phyloP scores from a whole-genome alignment of 768 basidiomycete genomes.

The Punctularia strigosozonata region DNA sequence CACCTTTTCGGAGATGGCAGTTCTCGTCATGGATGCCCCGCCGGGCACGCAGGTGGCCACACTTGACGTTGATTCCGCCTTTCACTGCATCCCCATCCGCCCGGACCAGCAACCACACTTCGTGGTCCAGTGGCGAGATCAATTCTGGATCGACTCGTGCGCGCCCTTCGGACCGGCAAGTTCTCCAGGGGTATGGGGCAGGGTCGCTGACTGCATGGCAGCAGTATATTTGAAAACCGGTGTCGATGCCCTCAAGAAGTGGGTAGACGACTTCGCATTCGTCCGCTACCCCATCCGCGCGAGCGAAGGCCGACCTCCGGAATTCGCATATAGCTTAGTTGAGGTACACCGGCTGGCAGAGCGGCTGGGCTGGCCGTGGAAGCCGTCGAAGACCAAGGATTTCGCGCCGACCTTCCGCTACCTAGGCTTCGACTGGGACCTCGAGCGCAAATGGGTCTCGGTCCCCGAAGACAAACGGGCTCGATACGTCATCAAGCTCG shows the following conservation, averaged over 20 bases:
- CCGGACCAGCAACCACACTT: conserved; percentile 22
- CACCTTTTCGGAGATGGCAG: conserved; percentile 17
- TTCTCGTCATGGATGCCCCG: conserved; percentile 19
- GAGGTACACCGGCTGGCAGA: conserved; percentile 11
- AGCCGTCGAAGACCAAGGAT: conserved; percentile 11
- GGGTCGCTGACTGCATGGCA: conserved; percentile 21
- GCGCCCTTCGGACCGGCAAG: conserved; percentile 21
- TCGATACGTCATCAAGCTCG: conserved; percentile 17
- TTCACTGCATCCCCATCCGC: conserved; percentile 21
- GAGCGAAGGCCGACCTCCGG: no score
- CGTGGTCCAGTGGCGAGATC: conserved; percentile 20
- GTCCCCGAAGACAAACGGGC: conserved; percentile 17
- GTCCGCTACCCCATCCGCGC: conserved; percentile 14
- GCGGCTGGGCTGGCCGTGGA: conserved; percentile 21
- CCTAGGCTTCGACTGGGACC: conserved; percentile 26
- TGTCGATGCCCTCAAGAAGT: conserved; percentile 17
- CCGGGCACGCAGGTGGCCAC: conserved; percentile 22
- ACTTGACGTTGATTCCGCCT: conserved; percentile 28
- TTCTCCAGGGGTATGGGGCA: conserved; percentile 23
- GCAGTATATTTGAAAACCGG: conserved; percentile 16
- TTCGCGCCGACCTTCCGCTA: conserved; percentile 15
- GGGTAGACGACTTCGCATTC: conserved; percentile 28
- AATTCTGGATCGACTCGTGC: conserved; percentile 21
- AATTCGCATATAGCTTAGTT: no score
- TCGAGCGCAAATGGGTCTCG: conserved; percentile 10